Conservation (phyloP, 2,329 filamentous ascomycete genomes). For the Phialophora tarda region DNA sequence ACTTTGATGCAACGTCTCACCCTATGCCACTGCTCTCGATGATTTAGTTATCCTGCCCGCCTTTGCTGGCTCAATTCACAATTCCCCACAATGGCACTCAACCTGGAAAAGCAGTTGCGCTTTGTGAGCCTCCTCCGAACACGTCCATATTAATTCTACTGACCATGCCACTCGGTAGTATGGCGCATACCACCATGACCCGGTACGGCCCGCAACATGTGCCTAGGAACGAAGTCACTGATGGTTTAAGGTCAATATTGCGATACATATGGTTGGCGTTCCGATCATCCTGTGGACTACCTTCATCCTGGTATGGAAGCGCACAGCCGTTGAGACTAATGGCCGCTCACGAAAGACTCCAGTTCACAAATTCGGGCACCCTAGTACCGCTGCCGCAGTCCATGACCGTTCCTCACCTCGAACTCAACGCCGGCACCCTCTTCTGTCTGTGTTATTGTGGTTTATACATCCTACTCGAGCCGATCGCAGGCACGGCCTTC, state of each 20-base stretch:
- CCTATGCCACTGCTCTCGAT: conserved; percentile 20
- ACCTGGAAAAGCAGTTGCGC: conserved; percentile 69
- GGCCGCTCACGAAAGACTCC: conserved; percentile 41
- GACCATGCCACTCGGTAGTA: conserved; percentile 55
- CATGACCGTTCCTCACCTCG: conserved; percentile 62
- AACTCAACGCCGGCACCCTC: conserved; percentile 65
- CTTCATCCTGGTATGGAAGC: conserved; percentile 61
- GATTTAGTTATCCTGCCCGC: conserved; percentile 11
- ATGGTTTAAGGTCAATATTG: conserved; percentile 62
- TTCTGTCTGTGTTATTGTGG: conserved; percentile 68
- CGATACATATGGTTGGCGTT: conserved; percentile 69
- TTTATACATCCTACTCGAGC: conserved; percentile 90
- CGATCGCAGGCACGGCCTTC: conserved; percentile 81
- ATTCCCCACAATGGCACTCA: conserved; percentile 47
- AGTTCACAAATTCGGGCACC: conserved; percentile 62
- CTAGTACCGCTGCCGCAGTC: conserved; percentile 60
- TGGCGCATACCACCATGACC: conserved; percentile 69
- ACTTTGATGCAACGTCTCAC: neutral
- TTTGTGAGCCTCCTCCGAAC: conserved; percentile 58
- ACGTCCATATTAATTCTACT: conserved; percentile 31
- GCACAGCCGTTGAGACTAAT: conserved; percentile 1
- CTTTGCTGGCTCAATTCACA: conserved; percentile 4
- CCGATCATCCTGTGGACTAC: conserved; percentile 65
- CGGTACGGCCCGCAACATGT: conserved; percentile 51
- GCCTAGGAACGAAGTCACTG: neutral